Evolutionary conservation across 345 rosid genomes (phyloP).

Genomic region (Dipteronia sinensis): DNA sequence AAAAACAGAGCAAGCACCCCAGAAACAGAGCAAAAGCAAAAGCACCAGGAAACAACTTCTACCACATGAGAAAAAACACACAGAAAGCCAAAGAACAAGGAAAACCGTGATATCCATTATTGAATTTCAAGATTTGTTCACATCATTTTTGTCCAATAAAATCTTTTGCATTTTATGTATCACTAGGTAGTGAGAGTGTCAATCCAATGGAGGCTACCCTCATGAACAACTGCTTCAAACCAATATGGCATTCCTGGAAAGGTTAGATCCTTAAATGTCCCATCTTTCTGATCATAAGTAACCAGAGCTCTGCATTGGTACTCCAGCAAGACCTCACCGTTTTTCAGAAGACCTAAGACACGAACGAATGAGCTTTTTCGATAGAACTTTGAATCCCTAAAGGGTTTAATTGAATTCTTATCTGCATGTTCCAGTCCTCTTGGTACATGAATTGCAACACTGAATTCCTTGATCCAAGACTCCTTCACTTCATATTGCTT

Average conservation of each 20-base stretch:
- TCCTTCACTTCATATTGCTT: constrained; percentile 27
- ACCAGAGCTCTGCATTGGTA: constrained; percentile 5
- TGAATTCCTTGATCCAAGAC: constrained; percentile 32
- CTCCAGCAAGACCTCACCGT: neutral
- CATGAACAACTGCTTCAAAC: constrained; percentile 4
- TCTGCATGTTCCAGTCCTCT: constrained; percentile 9
- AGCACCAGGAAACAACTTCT: too few relatives aligned
- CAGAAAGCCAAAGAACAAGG: too few relatives aligned
- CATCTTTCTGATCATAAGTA: neutral
- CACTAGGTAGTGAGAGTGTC: neutral
- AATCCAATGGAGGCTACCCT: neutral
- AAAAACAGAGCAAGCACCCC: too few relatives aligned
- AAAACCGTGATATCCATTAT: constrained; percentile 17
- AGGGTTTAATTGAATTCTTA: neutral
- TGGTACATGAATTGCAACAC: constrained; percentile 20
- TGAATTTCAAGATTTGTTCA: constrained; percentile 32
- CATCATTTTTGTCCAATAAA: constrained; percentile 8
- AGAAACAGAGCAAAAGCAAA: too few relatives aligned
- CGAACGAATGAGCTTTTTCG: neutral
- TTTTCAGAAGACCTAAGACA: constrained; percentile 9
- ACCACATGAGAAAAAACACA: too few relatives aligned
- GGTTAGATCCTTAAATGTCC: neutral
- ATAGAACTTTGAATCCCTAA: neutral
- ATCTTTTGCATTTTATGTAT: neutral
- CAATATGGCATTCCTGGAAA: neutral